Base-by-base conservation (phyloP, 2,329 filamentous ascomycete genomes). In the Magnaporthales sp. region DNA sequence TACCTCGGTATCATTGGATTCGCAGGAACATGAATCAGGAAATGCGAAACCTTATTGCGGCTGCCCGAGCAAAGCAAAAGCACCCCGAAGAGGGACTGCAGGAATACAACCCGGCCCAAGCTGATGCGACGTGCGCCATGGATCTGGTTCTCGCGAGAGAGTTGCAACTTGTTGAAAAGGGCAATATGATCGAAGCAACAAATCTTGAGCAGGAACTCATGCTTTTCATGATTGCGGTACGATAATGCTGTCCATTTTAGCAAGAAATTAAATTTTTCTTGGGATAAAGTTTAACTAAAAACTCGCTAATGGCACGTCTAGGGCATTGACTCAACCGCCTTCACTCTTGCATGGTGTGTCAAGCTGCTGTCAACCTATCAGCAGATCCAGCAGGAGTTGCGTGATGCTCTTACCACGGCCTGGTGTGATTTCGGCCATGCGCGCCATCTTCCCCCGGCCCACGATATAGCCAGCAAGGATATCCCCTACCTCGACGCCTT, bases 261-360 rank as follows among this genome's bases (percentile, higher is more conserved):
- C 4, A 7, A 24, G 19, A 15, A 2, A 24, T 11, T 8, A 15
- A 24, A 58, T 19, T 24, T 58, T 19, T 6, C 54, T n/a, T 58
- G 6, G 10, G 15, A 8, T n/a, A 61, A 61, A 26, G 19, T 29
- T 6, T 76, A 67, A 68, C 2, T 11, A 11, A 4, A 10, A 77
- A 2, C 67, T 77, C 15, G 64, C 68, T n/a, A 68, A 32, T 54
- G 11, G 4, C 1, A 13, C 4, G 3, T 46, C n/a, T 76, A 78
- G 63, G 81, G 80, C n/a, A 77, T 81, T 67, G 80, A 83, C 63
- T 82, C 80, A 0, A 81, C 78, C 0, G 74, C 77, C 11, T 79
- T 76, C 8, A 78, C 78, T 0, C 69, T 81, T 0, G 51, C 67
- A 4, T 68, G 67, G 67, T 68, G 66, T 13, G n/a, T 62, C 58